These are phyloP conservation scores for Diaporthe capsici DNA, from an alignment of 2,329 filamentous ascomycete species.

Conservation along the genomic window DNA sequence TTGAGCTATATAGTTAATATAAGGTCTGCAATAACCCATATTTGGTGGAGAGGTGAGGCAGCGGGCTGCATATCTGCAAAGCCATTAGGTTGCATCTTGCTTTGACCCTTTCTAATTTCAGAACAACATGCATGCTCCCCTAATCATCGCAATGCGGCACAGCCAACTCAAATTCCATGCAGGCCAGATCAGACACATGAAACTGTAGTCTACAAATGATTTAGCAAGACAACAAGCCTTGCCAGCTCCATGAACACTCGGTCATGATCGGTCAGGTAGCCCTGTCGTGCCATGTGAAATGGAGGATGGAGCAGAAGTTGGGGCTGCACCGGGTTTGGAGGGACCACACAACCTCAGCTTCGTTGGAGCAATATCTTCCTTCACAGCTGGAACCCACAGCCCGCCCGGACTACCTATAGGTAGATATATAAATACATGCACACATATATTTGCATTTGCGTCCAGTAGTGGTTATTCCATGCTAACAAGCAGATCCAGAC, in stretches of 20 bases:
- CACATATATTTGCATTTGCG: not conserved
- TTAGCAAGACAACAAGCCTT: not conserved
- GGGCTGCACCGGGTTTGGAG: not conserved
- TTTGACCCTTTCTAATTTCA: constrained; percentile 18
- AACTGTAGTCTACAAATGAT: not conserved
- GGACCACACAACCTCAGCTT: not conserved
- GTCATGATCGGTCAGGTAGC: not conserved
- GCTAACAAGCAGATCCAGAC: not conserved
- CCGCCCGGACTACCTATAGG: not conserved
- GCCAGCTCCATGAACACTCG: too few species aligned
- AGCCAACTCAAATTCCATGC: not conserved
- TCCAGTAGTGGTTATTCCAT: not conserved
- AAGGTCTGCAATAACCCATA: not conserved
- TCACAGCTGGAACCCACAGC: not conserved
- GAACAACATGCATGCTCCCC: not conserved
- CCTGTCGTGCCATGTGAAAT: not conserved
- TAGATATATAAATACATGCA: not conserved
- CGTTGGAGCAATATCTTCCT: not conserved
- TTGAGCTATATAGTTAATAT: not conserved
- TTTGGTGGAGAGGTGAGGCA: not conserved
- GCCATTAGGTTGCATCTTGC: constrained; percentile 8
- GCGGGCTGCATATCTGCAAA: not conserved
- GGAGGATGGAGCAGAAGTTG: not conserved
- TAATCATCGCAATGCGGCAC: not conserved
- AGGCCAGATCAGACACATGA: not conserved